Evolutionary conservation across 768 basidiomycete species (phyloP).

Genomic region (Boletus edulis): DNA sequence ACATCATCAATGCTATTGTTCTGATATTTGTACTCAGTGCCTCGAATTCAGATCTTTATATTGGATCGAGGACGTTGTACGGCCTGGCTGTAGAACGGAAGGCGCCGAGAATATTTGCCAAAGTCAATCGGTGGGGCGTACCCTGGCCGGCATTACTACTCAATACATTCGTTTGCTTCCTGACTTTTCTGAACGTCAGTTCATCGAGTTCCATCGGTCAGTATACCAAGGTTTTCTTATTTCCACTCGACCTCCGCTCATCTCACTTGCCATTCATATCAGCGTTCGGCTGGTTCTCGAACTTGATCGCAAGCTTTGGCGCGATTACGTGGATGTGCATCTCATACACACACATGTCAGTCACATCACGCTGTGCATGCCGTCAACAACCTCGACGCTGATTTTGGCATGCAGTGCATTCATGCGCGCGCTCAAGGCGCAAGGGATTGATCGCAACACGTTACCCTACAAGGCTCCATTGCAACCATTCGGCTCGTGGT

Average conservation of each 20-base stretch:
- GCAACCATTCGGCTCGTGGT: slow-evolving; percentile 60
- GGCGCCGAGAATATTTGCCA: slow-evolving; percentile 40
- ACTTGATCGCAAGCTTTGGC: slow-evolving; percentile 31
- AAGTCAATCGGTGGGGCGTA: slow-evolving; percentile 34
- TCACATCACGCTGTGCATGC: slow-evolving; percentile 4
- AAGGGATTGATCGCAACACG: slow-evolving; percentile 40
- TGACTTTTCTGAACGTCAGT: slow-evolving; percentile 58
- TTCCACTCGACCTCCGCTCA: slow-evolving; percentile 23
- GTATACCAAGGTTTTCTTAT: slow-evolving; percentile 17
- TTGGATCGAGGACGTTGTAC: slow-evolving; percentile 47
- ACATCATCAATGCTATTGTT: slow-evolving; percentile 38
- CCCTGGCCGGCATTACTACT: slow-evolving; percentile 42
- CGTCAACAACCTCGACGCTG: slow-evolving; percentile 5
- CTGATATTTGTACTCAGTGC: slow-evolving; percentile 44
- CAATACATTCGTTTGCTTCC: slow-evolving; percentile 53
- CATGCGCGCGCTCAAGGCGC: slow-evolving; percentile 29
- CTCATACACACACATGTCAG: slow-evolving; percentile 27
- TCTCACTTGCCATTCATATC: not conserved
- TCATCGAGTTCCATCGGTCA: slow-evolving; percentile 51
- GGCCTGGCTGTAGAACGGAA: slow-evolving; percentile 47
- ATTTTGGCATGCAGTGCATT: slow-evolving; percentile 15
- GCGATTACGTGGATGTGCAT: slow-evolving; percentile 37
- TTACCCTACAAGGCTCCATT: slow-evolving; percentile 58
- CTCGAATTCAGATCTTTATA: slow-evolving; percentile 62
- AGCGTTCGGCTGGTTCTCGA: slow-evolving; percentile 27